Evolutionary conservation across 1,284 basidiomycete species (phyloP).

Genomic region (Ustilago trichophora): DNA sequence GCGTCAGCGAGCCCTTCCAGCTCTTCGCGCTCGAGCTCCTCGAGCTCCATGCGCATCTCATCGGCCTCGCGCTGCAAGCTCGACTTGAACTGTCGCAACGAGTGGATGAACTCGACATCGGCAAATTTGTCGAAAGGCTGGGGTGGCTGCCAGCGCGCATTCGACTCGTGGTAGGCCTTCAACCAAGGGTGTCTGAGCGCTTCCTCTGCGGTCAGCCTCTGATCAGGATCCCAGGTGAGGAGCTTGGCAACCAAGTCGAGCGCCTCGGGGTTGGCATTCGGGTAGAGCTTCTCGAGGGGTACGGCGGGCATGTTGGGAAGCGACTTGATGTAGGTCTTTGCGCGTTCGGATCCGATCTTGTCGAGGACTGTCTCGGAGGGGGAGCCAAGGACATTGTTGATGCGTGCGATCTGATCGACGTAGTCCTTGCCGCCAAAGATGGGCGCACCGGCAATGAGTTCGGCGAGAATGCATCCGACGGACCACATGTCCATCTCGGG

Average conservation of each 20-base stretch:
- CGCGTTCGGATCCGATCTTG: conserved; percentile 61
- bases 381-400: conserved; percentile 61
- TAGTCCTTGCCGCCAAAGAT: conserved; percentile 66
- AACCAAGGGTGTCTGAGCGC: conserved; percentile 64
- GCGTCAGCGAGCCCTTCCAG: conserved; percentile 25
- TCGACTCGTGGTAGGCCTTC: conserved; percentile 59
- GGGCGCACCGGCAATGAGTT: conserved; percentile 60
- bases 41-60: conserved; percentile 54
- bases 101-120: conserved; percentile 62
- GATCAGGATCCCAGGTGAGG: conserved; percentile 62
- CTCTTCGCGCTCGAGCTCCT: conserved; percentile 49
- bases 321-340: conserved; percentile 59
- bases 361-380: conserved; percentile 52
- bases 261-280: conserved; percentile 52
- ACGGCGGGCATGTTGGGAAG: conserved; percentile 52
- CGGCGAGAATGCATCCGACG: conserved; percentile 65
- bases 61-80: conserved; percentile 60
- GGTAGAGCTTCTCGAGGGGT: conserved; percentile 51
- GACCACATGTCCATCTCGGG: conserved; percentile 66
- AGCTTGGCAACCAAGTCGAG: conserved; percentile 59
- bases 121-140: conserved; percentile 56
- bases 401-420: conserved; percentile 64
- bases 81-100: conserved; percentile 55
- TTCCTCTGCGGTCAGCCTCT: conserved; percentile 60
- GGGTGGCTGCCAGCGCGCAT: conserved; percentile 52